These are phyloP conservation scores for Petunia axillaris DNA, from an alignment of 257 asterid genomes.

Conservation along the genomic window DNA sequence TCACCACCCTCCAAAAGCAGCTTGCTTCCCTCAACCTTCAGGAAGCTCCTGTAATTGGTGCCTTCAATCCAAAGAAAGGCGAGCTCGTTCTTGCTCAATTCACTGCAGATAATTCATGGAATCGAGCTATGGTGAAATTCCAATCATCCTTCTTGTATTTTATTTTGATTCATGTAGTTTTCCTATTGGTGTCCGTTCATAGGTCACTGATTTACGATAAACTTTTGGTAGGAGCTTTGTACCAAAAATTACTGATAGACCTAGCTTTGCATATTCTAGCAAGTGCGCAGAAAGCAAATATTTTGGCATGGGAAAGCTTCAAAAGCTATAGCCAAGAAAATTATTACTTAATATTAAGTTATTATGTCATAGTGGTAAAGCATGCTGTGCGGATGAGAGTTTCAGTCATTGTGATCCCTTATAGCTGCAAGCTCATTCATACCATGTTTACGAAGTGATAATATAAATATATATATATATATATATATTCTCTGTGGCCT, in stretches of 20 bases:
- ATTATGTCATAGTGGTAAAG: too few relatives aligned
- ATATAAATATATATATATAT: too few relatives aligned
- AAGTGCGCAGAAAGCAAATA: not conserved
- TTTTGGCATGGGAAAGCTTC: too few relatives aligned
- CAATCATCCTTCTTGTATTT: not conserved
- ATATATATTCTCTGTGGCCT: too few relatives aligned
- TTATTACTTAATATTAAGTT: too few relatives aligned
- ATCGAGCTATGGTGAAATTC: constrained; percentile 88
- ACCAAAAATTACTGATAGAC: not conserved
- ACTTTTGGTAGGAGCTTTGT: too few relatives aligned
- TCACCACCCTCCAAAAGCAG: constrained; percentile 76
- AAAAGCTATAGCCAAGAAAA: too few relatives aligned
- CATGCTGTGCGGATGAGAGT: too few relatives aligned
- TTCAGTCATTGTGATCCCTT: too few relatives aligned
- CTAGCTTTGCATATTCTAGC: not conserved
- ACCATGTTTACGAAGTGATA: too few relatives aligned
- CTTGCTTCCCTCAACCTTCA: constrained; percentile 77
- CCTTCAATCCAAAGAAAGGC: constrained; percentile 90
- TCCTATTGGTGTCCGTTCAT: not conserved
- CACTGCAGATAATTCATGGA: constrained; percentile 94
- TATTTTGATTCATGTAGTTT: not conserved
- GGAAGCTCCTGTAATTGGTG: constrained; percentile 82
- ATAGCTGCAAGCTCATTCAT: too few relatives aligned
- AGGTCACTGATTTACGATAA: too few relatives aligned
- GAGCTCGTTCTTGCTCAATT: constrained; percentile 86